Conservation (phyloP, 1,284 basidiomycete species). For the Cutaneotrichosporon cutaneum region DNA sequence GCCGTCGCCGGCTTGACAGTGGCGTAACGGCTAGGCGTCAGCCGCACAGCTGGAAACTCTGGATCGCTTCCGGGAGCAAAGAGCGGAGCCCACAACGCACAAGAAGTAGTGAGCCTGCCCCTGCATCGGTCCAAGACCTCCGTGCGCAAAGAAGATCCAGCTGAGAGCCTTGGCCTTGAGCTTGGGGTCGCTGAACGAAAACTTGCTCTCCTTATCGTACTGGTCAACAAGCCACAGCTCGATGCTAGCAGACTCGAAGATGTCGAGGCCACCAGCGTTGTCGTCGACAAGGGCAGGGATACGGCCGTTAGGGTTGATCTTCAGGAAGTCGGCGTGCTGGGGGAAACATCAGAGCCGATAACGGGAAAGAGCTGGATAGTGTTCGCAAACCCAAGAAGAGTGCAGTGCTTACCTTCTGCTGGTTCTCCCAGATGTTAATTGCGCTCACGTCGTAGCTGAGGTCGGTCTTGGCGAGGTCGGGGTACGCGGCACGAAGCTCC, state of each 20-base stretch:
- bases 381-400: constrained; percentile 13
- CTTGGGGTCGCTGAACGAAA: constrained; percentile 58
- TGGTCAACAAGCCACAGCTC: constrained; percentile 64
- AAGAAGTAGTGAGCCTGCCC: constrained; percentile 34
- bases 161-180: constrained; percentile 62
- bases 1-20: constrained; percentile 46
- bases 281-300: constrained; percentile 58
- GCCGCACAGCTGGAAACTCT: no score
- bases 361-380: no score
- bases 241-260: constrained; percentile 69
- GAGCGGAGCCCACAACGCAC: constrained; percentile 10
- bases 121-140: constrained; percentile 47
- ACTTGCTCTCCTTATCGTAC: constrained; percentile 58
- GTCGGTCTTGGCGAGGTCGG: constrained; percentile 32
- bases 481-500: constrained; percentile 65
- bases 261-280: constrained; percentile 56
- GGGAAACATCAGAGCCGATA: neutral
- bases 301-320: constrained; percentile 65
- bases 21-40: no score
- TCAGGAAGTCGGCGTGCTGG: constrained; percentile 59
- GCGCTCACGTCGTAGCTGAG: constrained; percentile 61
- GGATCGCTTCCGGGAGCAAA: no score
- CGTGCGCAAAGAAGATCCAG: constrained; percentile 71
- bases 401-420: constrained; percentile 52
- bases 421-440: constrained; percentile 45